Evolutionary conservation across 352 stramenopile species (phyloP), one percentile per base, ranked within the genome.

Genomic region (Paralagenidium karlingii): DNA sequence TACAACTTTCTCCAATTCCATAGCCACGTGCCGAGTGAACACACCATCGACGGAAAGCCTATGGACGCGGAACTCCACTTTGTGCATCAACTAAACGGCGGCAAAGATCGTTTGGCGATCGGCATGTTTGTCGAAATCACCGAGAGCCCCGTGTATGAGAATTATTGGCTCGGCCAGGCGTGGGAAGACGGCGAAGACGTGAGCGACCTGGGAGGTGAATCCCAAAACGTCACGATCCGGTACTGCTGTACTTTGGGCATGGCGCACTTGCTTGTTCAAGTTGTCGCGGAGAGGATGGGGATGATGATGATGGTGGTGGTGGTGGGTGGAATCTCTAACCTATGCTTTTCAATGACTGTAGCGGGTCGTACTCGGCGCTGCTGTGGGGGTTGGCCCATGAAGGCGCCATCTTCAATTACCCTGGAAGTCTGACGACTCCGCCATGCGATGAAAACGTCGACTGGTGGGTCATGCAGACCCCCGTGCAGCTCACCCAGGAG

Each of bases 401-500:
- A 9, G 38, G 45, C 12, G 18, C 15, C 0, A 21, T 40, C 4
- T 53, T 48, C 39, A 47, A 76, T 52, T 78, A 81, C 52, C 51
- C 45, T n/a, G 67, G 67, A 18, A 76, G 61, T 19, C 44, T 81
- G 13, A 81, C 67, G 12, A 78, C 67, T 19, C 67, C 67, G 8
- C 58, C 58, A 21, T 81, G 67, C 51, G 66, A 44, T 26, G 67
- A 78, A 50, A 58, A 62, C 34, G 67, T 78, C 12, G 58, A 67
- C 50, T 81, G 63, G 61, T 78, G 58, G 67, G 55, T 81, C 32
- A 53, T 78, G 32, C 65, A 51, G 29, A 44, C 32, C 34, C 44
- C 50, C 3, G 15, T 53, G 10, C 9, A 24, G 10, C 19, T 58
- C 15, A 38, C 45, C 5, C 11, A 19, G n/a, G 16, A 10, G 1